Conservation (phyloP, 2,329 filamentous ascomycete genomes). For the Aspergillus brasiliensis region DNA sequence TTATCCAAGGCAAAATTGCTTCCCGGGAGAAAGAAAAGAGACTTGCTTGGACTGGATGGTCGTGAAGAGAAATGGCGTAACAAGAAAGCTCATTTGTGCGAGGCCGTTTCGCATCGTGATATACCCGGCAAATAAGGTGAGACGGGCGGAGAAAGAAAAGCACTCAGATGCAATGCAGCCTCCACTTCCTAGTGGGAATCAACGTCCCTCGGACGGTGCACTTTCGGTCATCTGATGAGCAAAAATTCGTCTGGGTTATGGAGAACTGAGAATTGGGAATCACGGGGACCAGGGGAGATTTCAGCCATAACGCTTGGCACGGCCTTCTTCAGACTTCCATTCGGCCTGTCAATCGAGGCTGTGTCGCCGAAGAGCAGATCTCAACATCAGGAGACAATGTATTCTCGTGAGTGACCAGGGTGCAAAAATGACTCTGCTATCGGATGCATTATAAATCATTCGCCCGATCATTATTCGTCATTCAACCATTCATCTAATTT, state of each 20-base stretch:
- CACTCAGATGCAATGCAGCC: constrained; percentile 1
- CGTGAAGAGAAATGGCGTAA: not conserved
- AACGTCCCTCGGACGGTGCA: not conserved
- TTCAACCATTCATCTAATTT: too few relatives aligned
- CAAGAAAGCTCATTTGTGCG: constrained; percentile 3
- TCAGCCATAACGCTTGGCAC: not conserved
- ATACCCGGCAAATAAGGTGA: not conserved
- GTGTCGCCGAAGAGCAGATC: not conserved
- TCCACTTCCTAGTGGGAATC: not conserved
- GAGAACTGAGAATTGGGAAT: not conserved
- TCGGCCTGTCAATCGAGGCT: not conserved
- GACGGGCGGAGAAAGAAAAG: not conserved
- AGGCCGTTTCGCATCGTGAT: not conserved
- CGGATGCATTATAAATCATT: not conserved
- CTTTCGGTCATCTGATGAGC: constrained; percentile 2
- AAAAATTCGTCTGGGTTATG: not conserved
- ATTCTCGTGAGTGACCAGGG: not conserved
- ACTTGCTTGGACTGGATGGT: not conserved
- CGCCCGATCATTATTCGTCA: not conserved
- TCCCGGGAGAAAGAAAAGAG: not conserved
- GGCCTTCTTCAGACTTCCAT: constrained; percentile 3
- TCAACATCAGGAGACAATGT: not conserved
- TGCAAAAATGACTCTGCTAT: not conserved
- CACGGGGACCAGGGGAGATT: not conserved
- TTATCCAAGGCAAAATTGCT: constrained; percentile 18